These are phyloP conservation scores for Penicillium sp. DNA, from an alignment of 2,329 filamentous ascomycete genomes.

Conservation along the genomic window DNA sequence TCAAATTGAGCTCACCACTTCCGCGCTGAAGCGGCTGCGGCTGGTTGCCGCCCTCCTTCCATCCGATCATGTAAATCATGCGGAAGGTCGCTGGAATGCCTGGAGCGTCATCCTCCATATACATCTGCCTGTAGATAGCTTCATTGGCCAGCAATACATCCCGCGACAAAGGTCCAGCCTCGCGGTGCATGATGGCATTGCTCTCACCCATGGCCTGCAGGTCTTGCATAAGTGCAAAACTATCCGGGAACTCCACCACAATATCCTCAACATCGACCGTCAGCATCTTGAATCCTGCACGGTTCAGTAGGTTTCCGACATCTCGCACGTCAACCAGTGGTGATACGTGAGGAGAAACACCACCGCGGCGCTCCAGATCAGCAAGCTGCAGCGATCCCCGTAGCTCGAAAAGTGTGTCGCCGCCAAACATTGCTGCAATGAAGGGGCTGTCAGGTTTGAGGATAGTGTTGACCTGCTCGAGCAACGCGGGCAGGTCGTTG, in stretches of 20 bases:
- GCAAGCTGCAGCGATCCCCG: conserved; percentile 91
- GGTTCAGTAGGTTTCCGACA: conserved; percentile 81
- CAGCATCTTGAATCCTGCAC: conserved; percentile 90
- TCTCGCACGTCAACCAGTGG: conserved; percentile 91
- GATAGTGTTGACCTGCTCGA: conserved; percentile 81
- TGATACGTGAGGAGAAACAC: conserved; percentile 86
- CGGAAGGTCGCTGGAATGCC: conserved; percentile 86
- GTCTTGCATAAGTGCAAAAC: conserved; percentile 88
- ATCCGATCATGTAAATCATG: conserved; percentile 98
- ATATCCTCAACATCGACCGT: conserved; percentile 98
- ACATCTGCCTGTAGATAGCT: conserved; percentile 83
- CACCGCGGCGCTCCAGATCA: conserved; percentile 86
- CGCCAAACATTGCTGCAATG: conserved; percentile 93
- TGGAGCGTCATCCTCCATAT: conserved; percentile 72
- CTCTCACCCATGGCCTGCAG: conserved; percentile 95
- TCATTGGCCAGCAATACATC: conserved; percentile 88
- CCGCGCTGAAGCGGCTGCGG: conserved; percentile 79
- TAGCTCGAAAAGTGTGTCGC: conserved; percentile 90
- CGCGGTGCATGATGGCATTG: conserved; percentile 84
- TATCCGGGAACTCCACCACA: conserved; percentile 89
- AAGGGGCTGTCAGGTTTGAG: conserved; percentile 91
- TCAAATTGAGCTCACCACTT: conserved; percentile 83
- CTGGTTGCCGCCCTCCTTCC: conserved; percentile 83
- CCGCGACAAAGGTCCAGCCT: conserved; percentile 74
- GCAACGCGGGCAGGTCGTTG: conserved; percentile 86